Percentiles rank a stretch among this genome's conserved stretches.
Conservation (phyloP, 345 rosid genomes). For the Viola odorata region DNA sequence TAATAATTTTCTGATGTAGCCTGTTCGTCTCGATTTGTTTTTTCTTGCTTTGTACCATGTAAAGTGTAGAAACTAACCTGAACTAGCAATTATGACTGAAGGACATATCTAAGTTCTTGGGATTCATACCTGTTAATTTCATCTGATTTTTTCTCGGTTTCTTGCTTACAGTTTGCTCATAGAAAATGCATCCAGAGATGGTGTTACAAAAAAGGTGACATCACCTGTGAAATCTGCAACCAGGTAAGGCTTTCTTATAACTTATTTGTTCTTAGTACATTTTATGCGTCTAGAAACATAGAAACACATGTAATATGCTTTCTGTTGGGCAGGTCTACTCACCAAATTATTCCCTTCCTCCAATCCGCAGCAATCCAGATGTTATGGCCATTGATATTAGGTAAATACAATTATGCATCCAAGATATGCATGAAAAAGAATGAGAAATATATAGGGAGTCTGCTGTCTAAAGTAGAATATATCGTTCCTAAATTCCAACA, state of each 20-base stretch:
- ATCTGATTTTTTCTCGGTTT: constrained; percentile 10
- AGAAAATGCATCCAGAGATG: constrained; percentile 67
- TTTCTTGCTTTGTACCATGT: neutral
- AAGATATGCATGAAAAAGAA: neutral
- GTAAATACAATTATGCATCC: constrained; percentile 12
- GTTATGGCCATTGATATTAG: constrained; percentile 55
- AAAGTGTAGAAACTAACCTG: neutral
- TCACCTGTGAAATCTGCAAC: constrained; percentile 59
- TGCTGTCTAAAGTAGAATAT: too few relatives aligned
- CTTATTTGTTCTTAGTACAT: neutral
- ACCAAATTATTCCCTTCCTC: constrained; percentile 55
- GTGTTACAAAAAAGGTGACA: constrained; percentile 67
- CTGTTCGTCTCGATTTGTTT: neutral
- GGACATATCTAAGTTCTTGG: too few relatives aligned
- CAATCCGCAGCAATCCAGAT: constrained; percentile 35
- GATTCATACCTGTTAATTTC: neutral
- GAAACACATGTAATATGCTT: neutral
- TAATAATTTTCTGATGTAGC: neutral
- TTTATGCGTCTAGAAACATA: neutral
- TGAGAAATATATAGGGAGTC: neutral
- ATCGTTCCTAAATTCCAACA: too few relatives aligned
- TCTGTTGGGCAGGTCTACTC: constrained; percentile 42
- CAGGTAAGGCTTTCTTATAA: constrained; percentile 28
- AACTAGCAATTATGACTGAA: neutral
- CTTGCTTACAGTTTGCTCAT: constrained; percentile 50